These are phyloP conservation scores for Kalmusia sp. DNA, from an alignment of 2,329 filamentous ascomycete genomes.

Conservation along the genomic window DNA sequence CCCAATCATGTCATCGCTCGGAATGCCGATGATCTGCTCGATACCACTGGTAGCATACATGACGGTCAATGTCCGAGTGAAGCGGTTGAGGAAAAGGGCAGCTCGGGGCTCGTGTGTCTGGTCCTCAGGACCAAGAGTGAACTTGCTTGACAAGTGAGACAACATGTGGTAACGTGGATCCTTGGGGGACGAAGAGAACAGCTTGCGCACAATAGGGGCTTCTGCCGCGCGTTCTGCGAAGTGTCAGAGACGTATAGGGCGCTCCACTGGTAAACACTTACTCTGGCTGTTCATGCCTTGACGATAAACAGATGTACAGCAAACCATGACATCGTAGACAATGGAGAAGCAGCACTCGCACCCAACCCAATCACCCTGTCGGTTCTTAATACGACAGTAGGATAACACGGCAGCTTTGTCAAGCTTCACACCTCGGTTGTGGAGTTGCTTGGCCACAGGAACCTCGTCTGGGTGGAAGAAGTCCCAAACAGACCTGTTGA, in stretches of 20 bases:
- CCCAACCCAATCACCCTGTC: constrained; percentile 73
- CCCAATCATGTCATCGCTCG: constrained; percentile 71
- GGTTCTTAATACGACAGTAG: constrained; percentile 76
- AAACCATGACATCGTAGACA: constrained; percentile 86
- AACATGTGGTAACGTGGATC: constrained; percentile 92
- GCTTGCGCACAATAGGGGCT: constrained; percentile 77
- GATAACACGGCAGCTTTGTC: constrained; percentile 87
- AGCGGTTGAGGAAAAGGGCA: constrained; percentile 84
- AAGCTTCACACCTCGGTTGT: constrained; percentile 74
- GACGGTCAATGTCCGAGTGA: constrained; percentile 80
- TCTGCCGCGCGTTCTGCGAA: constrained; percentile 76
- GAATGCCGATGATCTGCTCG: constrained; percentile 75
- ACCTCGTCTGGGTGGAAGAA: constrained; percentile 87
- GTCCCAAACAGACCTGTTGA: constrained; percentile 79
- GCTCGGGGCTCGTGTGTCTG: constrained; percentile 78
- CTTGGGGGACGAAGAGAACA: constrained; percentile 81
- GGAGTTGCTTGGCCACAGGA: constrained; percentile 74
- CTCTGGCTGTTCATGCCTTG: constrained; percentile 74
- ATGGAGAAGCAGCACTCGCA: constrained; percentile 92
- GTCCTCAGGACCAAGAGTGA: constrained; percentile 62
- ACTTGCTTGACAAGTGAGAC: constrained; percentile 83
- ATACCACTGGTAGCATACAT: constrained; percentile 87
- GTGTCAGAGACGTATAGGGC: not conserved
- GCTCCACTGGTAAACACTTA: constrained; percentile 56
- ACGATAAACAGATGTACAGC: constrained; percentile 80